Base-by-base conservation (phyloP, 2,329 filamentous ascomycete species). In the Cercospora sp. region DNA sequence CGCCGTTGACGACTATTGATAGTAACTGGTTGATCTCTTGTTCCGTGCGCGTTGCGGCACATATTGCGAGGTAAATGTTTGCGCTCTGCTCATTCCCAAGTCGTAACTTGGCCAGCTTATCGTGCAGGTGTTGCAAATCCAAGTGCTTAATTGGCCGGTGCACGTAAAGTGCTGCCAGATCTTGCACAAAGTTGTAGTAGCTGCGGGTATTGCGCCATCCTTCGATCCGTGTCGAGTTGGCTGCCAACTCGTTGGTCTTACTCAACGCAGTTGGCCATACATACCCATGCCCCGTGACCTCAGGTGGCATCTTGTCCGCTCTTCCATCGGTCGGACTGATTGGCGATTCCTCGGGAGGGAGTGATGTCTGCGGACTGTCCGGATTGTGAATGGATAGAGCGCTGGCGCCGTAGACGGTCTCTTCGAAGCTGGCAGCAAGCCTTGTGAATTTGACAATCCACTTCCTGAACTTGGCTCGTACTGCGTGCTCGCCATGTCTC, bases 391-490 rank as follows among this genome's bases (percentile, higher is more conserved):
- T 92, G 76, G 94, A 92, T 37, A 99, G 84, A 37, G 94, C 93
- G 67, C 92, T 96, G 12, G 93, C 93, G 30, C 95, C 96, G 76
- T 97, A 99, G 3, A 99, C 95, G 40, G 88, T 90, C 81, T 99
- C 95, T 78, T 99, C 95, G 73, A 98, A 98, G 12, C 94, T 92
- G 1, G 95, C 93, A 1, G 95, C 90, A 59, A 99, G 90, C 58
- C 95, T 89, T 0, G 93, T 95, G 77, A 99, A 98, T 78, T 94
- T 95, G 66, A 91, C 85, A n/a, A 98, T 90, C 89, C 95, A 99
- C 69, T 93, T 91, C 18, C 94, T 89, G 91, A 94, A 98, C 81
- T 97, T 97, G 34, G 92, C 90, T 24, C 95, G 88, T 65, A 99
- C 91, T 1, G 93, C 93, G 66, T 92, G 90, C 80, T 99, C 93